Percentiles rank a stretch among this genome's conserved stretches.
Evolutionary conservation across 129 eudicot species (phyloP).

Genomic region (Erigeron canadensis): DNA sequence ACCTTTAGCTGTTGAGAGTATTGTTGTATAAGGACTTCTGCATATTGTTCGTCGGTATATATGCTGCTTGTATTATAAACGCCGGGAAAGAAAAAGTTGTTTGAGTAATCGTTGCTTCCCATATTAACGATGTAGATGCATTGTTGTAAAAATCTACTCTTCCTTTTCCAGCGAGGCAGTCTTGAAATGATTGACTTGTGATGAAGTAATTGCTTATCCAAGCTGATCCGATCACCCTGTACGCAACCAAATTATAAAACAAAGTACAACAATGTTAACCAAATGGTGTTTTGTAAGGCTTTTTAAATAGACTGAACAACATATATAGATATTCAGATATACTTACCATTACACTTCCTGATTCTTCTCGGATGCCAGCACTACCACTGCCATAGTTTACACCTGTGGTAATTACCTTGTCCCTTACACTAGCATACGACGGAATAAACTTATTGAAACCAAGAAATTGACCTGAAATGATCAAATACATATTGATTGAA

Average conservation of each 20-base stretch:
- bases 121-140: constrained; percentile 40
- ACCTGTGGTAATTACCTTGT: constrained; percentile 25
- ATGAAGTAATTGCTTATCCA: constrained; percentile 32
- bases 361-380: constrained; percentile 32
- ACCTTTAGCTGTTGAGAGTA: constrained; percentile 42
- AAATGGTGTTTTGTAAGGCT: background rate
- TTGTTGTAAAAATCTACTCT: constrained; percentile 10
- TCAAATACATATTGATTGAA: background rate
- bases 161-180: background rate
- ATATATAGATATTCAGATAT: background rate
- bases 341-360: constrained; percentile 37
- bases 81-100: constrained; percentile 36
- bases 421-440: constrained; percentile 31
- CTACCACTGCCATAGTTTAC: constrained; percentile 45
- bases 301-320: background rate
- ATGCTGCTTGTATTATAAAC: constrained; percentile 26
- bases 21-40: constrained; percentile 30
- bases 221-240: constrained; percentile 35
- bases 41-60: constrained; percentile 32
- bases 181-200: constrained; percentile 27
- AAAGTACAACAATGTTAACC: background rate
- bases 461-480: constrained; percentile 36
- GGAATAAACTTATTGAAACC: constrained; percentile 33
- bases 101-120: constrained; percentile 50
- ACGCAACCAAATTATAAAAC: background rate